phyloP scores from a whole-genome alignment of 257 asterid genomes.

The Solanum bulbocastanum region DNA sequence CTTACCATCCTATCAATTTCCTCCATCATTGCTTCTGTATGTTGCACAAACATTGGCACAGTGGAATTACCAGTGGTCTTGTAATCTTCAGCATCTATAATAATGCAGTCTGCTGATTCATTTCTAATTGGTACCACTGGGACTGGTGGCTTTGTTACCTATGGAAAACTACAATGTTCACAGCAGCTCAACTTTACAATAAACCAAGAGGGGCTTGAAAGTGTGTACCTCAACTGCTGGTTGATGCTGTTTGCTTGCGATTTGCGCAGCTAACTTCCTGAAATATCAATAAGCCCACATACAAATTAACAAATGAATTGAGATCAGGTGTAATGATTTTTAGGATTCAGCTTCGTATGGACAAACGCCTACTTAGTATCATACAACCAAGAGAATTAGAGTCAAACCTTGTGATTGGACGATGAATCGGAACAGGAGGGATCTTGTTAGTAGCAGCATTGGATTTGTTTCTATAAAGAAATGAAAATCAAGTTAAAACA shows the following conservation, averaged over 20 bases:
- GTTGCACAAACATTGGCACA: slow-evolving; percentile 65
- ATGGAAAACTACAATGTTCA: background rate
- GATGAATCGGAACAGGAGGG: slow-evolving; percentile 38
- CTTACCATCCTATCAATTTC: slow-evolving; percentile 79
- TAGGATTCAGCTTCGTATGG: background rate
- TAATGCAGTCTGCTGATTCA: slow-evolving; percentile 24
- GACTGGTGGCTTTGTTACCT: slow-evolving; percentile 27
- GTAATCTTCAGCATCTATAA: slow-evolving; percentile 33
- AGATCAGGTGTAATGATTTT: background rate
- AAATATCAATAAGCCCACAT: background rate
- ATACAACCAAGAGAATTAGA: background rate
- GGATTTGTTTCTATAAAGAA: slow-evolving; percentile 39
- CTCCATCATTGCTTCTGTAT: slow-evolving; percentile 71
- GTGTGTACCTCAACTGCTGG: background rate
- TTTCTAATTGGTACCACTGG: slow-evolving; percentile 10
- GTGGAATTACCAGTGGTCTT: slow-evolving; percentile 17
- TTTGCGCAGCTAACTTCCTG: slow-evolving; percentile 54
- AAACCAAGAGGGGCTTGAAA: background rate
- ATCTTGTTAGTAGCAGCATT: slow-evolving; percentile 18
- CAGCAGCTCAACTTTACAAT: background rate
- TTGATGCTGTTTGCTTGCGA: slow-evolving; percentile 37
- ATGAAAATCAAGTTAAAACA: background rate
- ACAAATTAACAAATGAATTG: background rate
- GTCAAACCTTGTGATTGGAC: slow-evolving; percentile 70
- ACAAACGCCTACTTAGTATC: background rate